These are phyloP conservation scores for Epithele typhae DNA, from an alignment of 768 basidiomycete species.

Conservation along the genomic window DNA sequence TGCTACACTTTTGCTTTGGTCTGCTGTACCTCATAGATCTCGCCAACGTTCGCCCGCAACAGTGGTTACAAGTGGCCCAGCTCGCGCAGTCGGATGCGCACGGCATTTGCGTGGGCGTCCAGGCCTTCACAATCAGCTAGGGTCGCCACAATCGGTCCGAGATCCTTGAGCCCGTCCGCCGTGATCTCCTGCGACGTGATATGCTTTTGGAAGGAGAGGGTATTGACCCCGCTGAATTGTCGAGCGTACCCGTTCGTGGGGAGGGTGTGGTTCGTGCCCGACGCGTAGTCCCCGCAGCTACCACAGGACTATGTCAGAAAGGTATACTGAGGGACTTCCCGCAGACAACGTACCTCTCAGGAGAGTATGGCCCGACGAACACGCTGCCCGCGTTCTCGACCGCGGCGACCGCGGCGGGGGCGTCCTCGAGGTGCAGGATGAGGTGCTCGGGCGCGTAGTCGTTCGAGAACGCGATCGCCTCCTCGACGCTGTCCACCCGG, in stretches of 20 bases:
- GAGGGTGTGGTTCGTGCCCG: constrained; percentile 97
- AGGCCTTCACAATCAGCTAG: constrained; percentile 94
- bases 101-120: constrained; percentile 94
- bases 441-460: constrained; percentile 98
- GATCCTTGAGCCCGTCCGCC: constrained; percentile 59
- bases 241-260: constrained; percentile 96
- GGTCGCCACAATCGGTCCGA: constrained; percentile 87
- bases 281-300: constrained; percentile 98
- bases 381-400: constrained; percentile 95
- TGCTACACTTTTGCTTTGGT: constrained; percentile 6
- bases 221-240: constrained; percentile 98
- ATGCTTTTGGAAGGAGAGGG: constrained; percentile 95
- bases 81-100: constrained; percentile 67
- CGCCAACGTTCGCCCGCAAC: too few species aligned
- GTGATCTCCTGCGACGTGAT: constrained; percentile 97
- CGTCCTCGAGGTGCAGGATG: constrained; percentile 81
- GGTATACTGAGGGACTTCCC: too few species aligned
- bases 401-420: constrained; percentile 52
- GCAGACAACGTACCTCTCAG: constrained; percentile 71
- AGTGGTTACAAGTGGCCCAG: constrained; percentile 6
- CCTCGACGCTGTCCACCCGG: constrained; percentile 55
- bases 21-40: background rate
- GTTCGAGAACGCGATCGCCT: constrained; percentile 88
- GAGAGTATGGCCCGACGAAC: constrained; percentile 92
- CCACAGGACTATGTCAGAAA: constrained; percentile 4